Percentiles rank a stretch among this genome's conserved stretches.
Conservation (phyloP, 2,329 filamentous ascomycete genomes). For the Aspergillus felis region DNA sequence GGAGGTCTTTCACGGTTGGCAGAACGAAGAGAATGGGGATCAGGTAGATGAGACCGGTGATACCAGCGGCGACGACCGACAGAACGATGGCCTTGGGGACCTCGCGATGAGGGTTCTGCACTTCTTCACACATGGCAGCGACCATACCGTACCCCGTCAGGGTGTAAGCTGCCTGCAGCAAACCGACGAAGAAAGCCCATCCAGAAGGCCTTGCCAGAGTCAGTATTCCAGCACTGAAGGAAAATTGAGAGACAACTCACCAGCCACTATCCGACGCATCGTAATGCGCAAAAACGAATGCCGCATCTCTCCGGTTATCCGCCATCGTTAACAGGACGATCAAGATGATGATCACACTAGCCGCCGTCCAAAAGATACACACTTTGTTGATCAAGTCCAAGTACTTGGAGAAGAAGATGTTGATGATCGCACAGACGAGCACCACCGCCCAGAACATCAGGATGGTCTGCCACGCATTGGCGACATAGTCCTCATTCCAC, state of each 20-base stretch:
- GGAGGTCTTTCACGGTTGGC: conserved; percentile 61
- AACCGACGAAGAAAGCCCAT: conserved; percentile 69
- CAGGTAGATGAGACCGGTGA: conserved; percentile 65
- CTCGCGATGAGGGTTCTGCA: conserved; percentile 64
- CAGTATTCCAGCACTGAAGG: background rate
- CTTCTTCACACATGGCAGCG: conserved; percentile 68
- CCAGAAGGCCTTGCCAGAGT: conserved; percentile 50
- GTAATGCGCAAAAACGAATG: conserved; percentile 66
- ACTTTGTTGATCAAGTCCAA: conserved; percentile 68
- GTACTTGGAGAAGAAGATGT: conserved; percentile 60
- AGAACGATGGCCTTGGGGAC: conserved; percentile 69
- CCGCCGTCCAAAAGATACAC: conserved; percentile 68
- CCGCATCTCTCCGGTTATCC: conserved; percentile 52
- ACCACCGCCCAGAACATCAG: conserved; percentile 70
- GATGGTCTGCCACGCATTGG: conserved; percentile 66
- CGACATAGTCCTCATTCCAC: conserved; percentile 65
- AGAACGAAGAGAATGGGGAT: conserved; percentile 74
- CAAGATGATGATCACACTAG: conserved; percentile 65
- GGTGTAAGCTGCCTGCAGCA: conserved; percentile 58
- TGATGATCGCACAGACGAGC: conserved; percentile 60
- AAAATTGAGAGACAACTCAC: conserved; percentile 28
- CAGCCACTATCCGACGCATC: conserved; percentile 64
- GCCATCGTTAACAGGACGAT: conserved; percentile 60
- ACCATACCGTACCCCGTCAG: conserved; percentile 64
- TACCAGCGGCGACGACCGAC: conserved; percentile 62